Evolutionary conservation across 2,329 filamentous ascomycete species (phyloP), one percentile per base, ranked within the genome.

Genomic region (Cryphonectria japonica): DNA sequence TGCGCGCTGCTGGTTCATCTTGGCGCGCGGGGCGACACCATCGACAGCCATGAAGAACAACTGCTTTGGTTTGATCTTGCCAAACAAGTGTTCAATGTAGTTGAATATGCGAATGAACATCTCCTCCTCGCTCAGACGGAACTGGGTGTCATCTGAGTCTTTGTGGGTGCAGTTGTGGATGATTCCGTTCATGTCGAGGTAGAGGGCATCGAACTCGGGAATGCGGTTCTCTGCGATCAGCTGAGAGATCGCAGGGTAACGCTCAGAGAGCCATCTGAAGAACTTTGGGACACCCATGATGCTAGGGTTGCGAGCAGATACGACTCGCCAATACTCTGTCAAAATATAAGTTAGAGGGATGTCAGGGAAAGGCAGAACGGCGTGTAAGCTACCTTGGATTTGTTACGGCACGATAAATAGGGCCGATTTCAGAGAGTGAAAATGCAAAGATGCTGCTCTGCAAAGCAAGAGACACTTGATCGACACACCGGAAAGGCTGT

Each of bases 91-190:
- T 82, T 99, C 96, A 75, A 99, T 99, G 81, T 99, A 99, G 83
- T 98, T 98, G 89, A 99, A 99, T 78, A 99, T 99, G 71, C 94
- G 93, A 76, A 99, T 98, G 80, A 99, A 99, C 96, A 99, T 99
- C 82, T 98, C 93, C 81, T 99, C 95, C 81, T 99, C 97, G 70
- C 92, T 95, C 83, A 98, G 91, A 69, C 96, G 94, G 78, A 97
- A 97, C 1, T 93, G 94, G 4, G 94, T 90, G 79, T 95, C 95
- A 79, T 97, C 95, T 34, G 93, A 92, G 83, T 99, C 95, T 79
- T 96, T 97, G 84, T 99, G 96, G 70, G 96, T 99, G 82, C 96
- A 99, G 82, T 99, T 99, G 83, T 99, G 95, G 78, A 99, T 99
- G 81, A 99, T 99, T 76, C 96, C 96, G 83, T 99, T 99, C 96